phyloP scores from a whole-genome alignment of 768 basidiomycete species.

The Mycena haematopus region DNA sequence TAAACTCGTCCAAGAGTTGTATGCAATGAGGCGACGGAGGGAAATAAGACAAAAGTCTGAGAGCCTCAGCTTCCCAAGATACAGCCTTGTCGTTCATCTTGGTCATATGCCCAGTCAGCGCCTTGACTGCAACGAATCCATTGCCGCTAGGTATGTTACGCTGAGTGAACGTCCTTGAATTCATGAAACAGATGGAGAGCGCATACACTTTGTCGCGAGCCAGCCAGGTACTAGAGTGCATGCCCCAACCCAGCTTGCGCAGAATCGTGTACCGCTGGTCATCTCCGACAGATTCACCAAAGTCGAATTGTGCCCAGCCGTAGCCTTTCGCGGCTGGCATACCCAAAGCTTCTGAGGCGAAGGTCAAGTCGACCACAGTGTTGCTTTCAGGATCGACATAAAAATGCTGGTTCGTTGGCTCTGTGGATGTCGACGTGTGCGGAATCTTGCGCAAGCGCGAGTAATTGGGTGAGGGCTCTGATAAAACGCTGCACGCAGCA shows the following conservation, averaged over 20 bases:
- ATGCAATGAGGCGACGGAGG: slow-evolving; percentile 29
- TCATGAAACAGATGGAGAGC: neutral
- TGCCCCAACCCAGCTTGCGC: neutral
- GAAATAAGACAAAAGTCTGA: slow-evolving; percentile 21
- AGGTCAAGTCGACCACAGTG: slow-evolving; percentile 19
- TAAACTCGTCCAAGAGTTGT: slow-evolving; percentile 33
- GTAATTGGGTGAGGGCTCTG: too few relatives aligned
- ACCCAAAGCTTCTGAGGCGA: slow-evolving; percentile 36
- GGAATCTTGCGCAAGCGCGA: too few relatives aligned
- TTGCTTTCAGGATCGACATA: slow-evolving; percentile 9
- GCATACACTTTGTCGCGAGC: slow-evolving; percentile 26
- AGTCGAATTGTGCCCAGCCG: slow-evolving; percentile 36
- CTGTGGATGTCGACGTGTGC: too few relatives aligned
- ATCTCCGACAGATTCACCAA: slow-evolving; percentile 36
- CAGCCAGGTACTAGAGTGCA: neutral
- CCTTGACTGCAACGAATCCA: slow-evolving; percentile 40
- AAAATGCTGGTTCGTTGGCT: too few relatives aligned
- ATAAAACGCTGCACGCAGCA: too few relatives aligned
- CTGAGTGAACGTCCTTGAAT: slow-evolving; percentile 8
- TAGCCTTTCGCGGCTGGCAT: slow-evolving; percentile 35
- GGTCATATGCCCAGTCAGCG: slow-evolving; percentile 36
- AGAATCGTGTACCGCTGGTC: slow-evolving; percentile 32
- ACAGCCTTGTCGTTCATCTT: slow-evolving; percentile 26
- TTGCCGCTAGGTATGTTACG: slow-evolving; percentile 28
- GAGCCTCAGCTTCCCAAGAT: slow-evolving; percentile 34